Conservation (phyloP, 371 early-diverging fungal genomes). For the Mucor lusitanicus region DNA sequence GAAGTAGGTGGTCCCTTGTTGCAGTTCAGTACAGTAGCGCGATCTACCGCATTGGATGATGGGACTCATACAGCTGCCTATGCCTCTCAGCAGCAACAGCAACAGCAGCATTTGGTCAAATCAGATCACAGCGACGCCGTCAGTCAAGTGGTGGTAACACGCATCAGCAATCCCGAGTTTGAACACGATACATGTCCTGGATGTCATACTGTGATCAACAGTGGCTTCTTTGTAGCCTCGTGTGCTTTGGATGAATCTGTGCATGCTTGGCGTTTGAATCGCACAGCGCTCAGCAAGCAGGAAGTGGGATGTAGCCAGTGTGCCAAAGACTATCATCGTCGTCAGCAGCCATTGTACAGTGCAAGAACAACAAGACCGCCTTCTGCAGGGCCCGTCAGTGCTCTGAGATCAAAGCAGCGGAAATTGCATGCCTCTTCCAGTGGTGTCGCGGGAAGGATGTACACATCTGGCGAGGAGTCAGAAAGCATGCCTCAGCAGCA, state of each 20-base stretch:
- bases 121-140: constrained; percentile 30
- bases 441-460: neutral
- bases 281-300: constrained; percentile 15
- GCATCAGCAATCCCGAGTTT: constrained; percentile 31
- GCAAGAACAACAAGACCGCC: neutral
- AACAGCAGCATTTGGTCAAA: neutral
- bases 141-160: constrained; percentile 36
- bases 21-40: constrained; percentile 21
- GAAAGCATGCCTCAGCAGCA: neutral
- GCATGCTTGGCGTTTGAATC: constrained; percentile 41
- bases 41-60: neutral
- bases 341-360: constrained; percentile 1
- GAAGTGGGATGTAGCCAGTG: constrained; percentile 27
- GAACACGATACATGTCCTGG: constrained; percentile 28
- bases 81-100: neutral
- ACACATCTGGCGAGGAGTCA: neutral
- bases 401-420: neutral
- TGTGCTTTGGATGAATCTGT: constrained; percentile 33
- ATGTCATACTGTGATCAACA: constrained; percentile 37
- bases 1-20: constrained; percentile 19
- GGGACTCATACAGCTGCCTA: neutral
- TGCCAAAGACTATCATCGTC: constrained; percentile 30
- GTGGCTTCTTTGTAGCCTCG: constrained; percentile 42
- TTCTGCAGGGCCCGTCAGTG: neutral
- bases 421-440: neutral